Conservation (phyloP, 2,329 filamentous ascomycete genomes). For the Microsporum canis region DNA sequence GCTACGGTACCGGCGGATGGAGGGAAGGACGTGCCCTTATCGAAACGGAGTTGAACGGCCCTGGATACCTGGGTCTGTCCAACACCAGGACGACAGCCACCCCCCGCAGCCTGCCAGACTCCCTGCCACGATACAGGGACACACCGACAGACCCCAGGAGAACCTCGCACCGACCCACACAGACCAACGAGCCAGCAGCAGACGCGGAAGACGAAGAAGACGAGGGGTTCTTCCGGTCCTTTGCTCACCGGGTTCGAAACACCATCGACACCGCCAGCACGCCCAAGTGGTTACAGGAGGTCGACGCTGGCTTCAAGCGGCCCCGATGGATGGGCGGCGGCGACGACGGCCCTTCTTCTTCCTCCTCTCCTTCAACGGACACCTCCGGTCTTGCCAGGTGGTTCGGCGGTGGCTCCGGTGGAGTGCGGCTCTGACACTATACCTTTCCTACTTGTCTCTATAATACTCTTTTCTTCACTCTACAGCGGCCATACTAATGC, state of each 20-base stretch:
- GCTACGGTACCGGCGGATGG: conserved; percentile 73
- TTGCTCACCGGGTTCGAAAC: conserved; percentile 79
- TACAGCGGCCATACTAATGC: no score
- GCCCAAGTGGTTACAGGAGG: conserved; percentile 70
- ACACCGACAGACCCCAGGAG: neutral
- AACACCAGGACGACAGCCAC: conserved; percentile 16
- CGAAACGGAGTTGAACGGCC: conserved; percentile 66
- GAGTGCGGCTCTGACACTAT: neutral
- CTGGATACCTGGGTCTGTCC: conserved; percentile 36
- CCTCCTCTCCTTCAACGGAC: neutral
- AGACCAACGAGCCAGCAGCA: neutral
- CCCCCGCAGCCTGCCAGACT: neutral
- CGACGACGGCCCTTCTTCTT: conserved; percentile 24
- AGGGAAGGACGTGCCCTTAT: conserved; percentile 85
- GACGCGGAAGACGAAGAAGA: conserved; percentile 34
- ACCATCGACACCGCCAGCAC: conserved; percentile 75
- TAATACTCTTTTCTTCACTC: neutral
- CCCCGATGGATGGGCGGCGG: conserved; percentile 70
- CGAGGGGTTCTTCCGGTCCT: conserved; percentile 66
- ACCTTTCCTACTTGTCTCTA: neutral
- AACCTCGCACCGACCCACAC: neutral
- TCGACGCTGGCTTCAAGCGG: conserved; percentile 57
- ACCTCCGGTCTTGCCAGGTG: neutral
- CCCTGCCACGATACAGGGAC: conserved; percentile 2
- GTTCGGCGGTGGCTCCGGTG: neutral